Evolutionary conservation across 352 stramenopile genomes (phyloP).

Genomic region (Blastocystis hominis): DNA sequence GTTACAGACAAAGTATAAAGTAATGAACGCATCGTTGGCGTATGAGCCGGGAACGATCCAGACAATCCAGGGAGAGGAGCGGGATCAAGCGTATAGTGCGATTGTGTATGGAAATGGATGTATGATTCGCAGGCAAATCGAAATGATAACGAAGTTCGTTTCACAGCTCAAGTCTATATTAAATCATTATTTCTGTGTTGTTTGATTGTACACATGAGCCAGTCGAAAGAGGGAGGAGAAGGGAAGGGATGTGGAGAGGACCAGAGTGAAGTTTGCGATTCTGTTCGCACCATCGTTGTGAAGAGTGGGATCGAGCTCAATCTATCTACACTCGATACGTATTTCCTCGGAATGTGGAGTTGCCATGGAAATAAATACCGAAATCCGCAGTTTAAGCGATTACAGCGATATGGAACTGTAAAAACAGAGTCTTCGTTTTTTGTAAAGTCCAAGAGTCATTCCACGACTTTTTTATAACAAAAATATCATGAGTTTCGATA

Average conservation of each 20-base stretch:
- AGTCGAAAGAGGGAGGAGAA: not conserved
- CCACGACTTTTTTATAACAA: not conserved
- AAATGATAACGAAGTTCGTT: slow-evolving; percentile 31
- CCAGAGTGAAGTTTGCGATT: not conserved
- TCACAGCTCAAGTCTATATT: slow-evolving; percentile 32
- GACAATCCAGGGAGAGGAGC: not conserved
- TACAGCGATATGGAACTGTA: not conserved
- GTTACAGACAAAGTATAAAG: slow-evolving; percentile 16
- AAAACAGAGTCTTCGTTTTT: not conserved
- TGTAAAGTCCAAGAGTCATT: not conserved
- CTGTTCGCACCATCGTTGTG: not conserved
- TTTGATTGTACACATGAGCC: not conserved
- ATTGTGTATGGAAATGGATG: slow-evolving; percentile 33
- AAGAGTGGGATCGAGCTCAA: not conserved
- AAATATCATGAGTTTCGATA: not conserved
- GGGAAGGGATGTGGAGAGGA: not conserved
- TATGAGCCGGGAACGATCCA: slow-evolving; percentile 11
- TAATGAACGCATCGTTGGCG: not conserved
- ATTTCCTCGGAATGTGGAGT: not conserved
- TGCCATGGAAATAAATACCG: not conserved
- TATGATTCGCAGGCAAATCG: slow-evolving; percentile 6
- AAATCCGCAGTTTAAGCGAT: not conserved
- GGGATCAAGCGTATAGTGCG: not conserved
- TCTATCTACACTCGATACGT: not conserved
- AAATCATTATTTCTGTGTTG: slow-evolving; percentile 38